Evolutionary conservation across 352 stramenopile genomes (phyloP), one percentile per base, ranked within the genome.

Genomic region (Peronosclerospora sorghi): DNA sequence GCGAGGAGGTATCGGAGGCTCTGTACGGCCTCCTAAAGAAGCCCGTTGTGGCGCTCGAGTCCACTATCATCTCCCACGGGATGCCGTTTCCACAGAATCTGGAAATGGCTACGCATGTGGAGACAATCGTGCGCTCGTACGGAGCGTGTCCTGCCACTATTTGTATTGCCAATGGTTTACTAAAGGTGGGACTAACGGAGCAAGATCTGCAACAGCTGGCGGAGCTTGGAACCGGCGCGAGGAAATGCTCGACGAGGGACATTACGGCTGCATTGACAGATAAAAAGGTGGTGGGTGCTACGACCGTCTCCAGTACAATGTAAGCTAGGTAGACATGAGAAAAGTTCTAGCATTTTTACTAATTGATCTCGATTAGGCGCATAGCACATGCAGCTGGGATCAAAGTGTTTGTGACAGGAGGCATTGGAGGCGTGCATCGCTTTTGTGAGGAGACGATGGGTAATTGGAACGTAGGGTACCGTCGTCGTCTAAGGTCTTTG

Each of bases 41-140:
- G 29, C 79, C 85, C 1, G 59, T 96, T 4, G 87, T 98, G 20
- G 95, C 96, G 32, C 79, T 99, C 14, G 96, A 99, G 68, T 97
- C 86, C n/a, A 99, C 96, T 37, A 99, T 99, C 63, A 96, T 99
- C 46, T 96, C 94, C 23, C 95, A 99, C 65, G 96, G 79, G 35
- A 98, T 99, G 94, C 96, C 96, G 24, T 99, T 88, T 66, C 96
- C 96, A 37, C 70, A 98, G 61, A 99, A 99, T 57, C 54, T 97
- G 15, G 53, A 96, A 44, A 90, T 97, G 64, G 95, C 92, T 7
- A 62, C 67, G 28, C 69, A 86, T 45, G 76, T 98, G 24, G 94
- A 97, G 63, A 49, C 70, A 34, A 85, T 97, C 30, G 74, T 99
- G 35, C 69, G 82, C 20, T 61, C 74, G 8, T 50, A 93, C 14